A percentile compares a stretch with the other conserved stretches of the same genome.
These are phyloP conservation scores for Aspergillus transmontanensis DNA, from an alignment of 2,329 filamentous ascomycete genomes.

Conservation along the genomic window DNA sequence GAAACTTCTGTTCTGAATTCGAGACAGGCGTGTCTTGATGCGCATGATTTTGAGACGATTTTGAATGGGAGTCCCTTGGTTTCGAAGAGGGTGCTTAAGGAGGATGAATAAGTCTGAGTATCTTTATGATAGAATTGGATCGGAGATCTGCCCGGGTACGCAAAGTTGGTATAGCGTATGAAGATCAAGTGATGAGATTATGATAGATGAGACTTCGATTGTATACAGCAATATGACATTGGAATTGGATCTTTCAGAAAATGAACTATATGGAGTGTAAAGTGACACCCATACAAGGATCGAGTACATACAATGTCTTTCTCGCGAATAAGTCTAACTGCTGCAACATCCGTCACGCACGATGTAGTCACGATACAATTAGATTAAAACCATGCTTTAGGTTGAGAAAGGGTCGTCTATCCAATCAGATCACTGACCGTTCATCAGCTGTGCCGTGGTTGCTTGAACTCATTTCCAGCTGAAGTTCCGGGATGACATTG, in stretches of 20 bases:
- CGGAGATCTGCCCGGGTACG: neutral
- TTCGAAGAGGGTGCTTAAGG: neutral
- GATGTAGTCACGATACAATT: no score
- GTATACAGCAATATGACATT: no score
- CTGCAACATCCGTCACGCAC: no score
- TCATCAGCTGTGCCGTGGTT: no score
- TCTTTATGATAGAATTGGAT: neutral
- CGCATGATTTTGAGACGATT: neutral
- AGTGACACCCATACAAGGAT: neutral
- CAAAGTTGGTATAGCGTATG: neutral
- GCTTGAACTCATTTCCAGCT: no score
- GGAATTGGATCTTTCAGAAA: neutral
- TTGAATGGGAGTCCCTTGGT: neutral
- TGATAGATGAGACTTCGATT: neutral
- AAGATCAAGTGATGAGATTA: neutral
- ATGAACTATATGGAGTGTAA: neutral
- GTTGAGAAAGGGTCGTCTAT: no score
- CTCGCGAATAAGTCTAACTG: no score
- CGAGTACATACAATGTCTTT: no score
- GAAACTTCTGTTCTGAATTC: constrained; percentile 54
- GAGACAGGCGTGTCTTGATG: constrained; percentile 51
- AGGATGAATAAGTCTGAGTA: neutral
- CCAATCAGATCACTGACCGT: no score
- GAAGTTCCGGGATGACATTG: no score
- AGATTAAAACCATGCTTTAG: no score